Conservation (phyloP, 129 eudicot species). For the Dittrichia graveolens region DNA sequence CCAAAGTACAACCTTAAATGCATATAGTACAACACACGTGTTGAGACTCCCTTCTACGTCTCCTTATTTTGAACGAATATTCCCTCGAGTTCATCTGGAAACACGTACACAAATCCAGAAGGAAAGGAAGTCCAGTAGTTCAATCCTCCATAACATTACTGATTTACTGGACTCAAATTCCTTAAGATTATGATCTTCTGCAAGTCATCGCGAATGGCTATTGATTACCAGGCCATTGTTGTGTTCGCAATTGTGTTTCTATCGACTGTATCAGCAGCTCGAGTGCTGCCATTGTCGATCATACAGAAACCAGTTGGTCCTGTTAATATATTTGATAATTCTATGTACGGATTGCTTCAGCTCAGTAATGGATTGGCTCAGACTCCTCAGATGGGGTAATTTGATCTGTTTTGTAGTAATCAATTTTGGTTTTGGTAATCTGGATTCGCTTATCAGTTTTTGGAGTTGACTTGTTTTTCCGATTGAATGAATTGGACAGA, state of each 20-base stretch:
- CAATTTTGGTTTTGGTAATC: not conserved
- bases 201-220: slow-evolving; percentile 15
- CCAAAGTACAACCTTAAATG: slow-evolving; percentile 24
- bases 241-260: slow-evolving; percentile 28
- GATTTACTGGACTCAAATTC: not conserved
- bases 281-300: slow-evolving; percentile 35
- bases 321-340: slow-evolving; percentile 61
- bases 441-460: slow-evolving; percentile 17
- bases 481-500: slow-evolving; percentile 48
- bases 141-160: slow-evolving; percentile 8
- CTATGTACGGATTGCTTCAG: slow-evolving; percentile 62
- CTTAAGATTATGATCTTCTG: not conserved
- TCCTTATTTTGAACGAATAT: slow-evolving; percentile 27
- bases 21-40: slow-evolving; percentile 15
- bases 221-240: not conserved
- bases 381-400: slow-evolving; percentile 95
- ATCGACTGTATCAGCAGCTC: slow-evolving; percentile 37
- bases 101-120: slow-evolving; percentile 15
- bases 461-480: not conserved
- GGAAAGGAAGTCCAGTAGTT: not conserved
- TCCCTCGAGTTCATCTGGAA: slow-evolving; percentile 17
- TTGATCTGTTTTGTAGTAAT: slow-evolving; percentile 1
- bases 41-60: not conserved
- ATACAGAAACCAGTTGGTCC: not conserved
- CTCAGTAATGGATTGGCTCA: slow-evolving; percentile 77